These are phyloP conservation scores for Clavariopsis aquatica DNA, from an alignment of 495 filamentous ascomycete genomes.

Conservation along the genomic window DNA sequence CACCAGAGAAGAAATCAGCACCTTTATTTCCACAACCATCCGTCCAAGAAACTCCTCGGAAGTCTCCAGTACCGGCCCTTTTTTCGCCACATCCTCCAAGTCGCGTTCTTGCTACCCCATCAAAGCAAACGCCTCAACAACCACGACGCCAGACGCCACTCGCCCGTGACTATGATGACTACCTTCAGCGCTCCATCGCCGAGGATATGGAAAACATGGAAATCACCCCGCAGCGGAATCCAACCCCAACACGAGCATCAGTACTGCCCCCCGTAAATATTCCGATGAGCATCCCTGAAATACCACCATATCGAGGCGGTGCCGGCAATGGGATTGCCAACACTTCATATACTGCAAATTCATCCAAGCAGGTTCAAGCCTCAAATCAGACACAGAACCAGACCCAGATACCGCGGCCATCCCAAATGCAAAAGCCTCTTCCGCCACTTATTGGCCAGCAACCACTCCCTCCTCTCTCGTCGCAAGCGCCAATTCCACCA, in stretches of 20 bases:
- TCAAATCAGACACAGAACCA: not conserved
- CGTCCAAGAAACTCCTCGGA: constrained; percentile 29
- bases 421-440: constrained; percentile 19
- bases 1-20: constrained; percentile 45
- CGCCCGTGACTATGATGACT: constrained; percentile 42
- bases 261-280: constrained; percentile 24
- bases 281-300: constrained; percentile 22
- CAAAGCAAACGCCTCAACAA: constrained; percentile 34
- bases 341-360: not conserved
- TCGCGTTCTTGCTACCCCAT: constrained; percentile 18
- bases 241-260: constrained; percentile 21
- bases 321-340: not conserved
- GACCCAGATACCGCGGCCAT: constrained; percentile 10
- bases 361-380: not conserved
- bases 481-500: constrained; percentile 36
- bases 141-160: constrained; percentile 36
- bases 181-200: constrained; percentile 44
- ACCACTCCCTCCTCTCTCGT: constrained; percentile 37
- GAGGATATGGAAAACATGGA: constrained; percentile 40
- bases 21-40: constrained; percentile 9
- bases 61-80: constrained; percentile 45
- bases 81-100: constrained; percentile 43
- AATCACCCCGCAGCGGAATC: constrained; percentile 21
- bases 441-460: constrained; percentile 28
- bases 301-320: constrained; percentile 20